Evolutionary conservation across 495 filamentous ascomycete species (phyloP), one percentile per base, ranked within the genome.

Genomic region (Parathielavia hyrcaniae): DNA sequence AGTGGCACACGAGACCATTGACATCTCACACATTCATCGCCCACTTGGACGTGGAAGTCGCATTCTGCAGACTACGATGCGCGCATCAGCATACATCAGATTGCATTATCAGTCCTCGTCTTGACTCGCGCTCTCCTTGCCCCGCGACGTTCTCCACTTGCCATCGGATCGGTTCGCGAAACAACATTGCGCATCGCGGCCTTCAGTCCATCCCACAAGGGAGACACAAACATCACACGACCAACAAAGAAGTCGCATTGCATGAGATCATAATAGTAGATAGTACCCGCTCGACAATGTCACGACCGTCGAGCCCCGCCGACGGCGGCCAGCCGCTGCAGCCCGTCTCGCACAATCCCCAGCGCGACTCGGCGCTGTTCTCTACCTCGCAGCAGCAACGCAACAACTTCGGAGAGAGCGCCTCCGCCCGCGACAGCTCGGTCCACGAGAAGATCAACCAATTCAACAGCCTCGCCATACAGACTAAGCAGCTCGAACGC

Each of bases 391-490:
- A 60, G 20, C 34, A 34, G 8, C 47, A 30, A 0, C 59, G 53
- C 53, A 20, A 22, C 62, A 58, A 47, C 51, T 39, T 48, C 20
- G 61, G 40, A 54, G 65, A 61, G 20, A 67, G 53, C 50, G 17
- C 73, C 73, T 47, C 74, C 67, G 74, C 55, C 17, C 87, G 88
- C 23, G 90, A 95, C 67, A 77, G 76, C 64, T 74, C 77, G 14
- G 88, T 96, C 1, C 87, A 91, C 65, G 84, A 88, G 32, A 93
- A 92, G 71, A 89, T 95, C 63, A 86, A 83, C 26, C 89, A 86
- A 59, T 86, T 95, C 65, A 91, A 95, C 73, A 81, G 78, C 49
- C 73, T 96, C 38, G 61, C 74, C n/a, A 76, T 81, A 65, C 79
- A 81, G 72, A 80, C 81, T 55, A 79, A 82, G 73, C 82, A 77